Evolutionary conservation across 768 basidiomycete species (phyloP), one percentile per base, ranked within the genome.

Genomic region (Clathrus columnatus): DNA sequence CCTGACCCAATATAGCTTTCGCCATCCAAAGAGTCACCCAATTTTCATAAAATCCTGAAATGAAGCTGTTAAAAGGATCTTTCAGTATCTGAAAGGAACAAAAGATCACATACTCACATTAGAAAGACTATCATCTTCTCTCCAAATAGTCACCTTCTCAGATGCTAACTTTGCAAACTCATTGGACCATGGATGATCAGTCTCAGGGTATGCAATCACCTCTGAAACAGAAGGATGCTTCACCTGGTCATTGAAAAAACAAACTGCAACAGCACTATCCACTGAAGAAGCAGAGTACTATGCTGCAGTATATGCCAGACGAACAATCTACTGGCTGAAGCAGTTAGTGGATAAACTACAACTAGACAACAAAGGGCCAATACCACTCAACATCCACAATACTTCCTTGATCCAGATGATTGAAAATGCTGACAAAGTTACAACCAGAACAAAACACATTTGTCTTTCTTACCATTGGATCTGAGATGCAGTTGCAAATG

Each of bases 361-460:
- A 14, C 30, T 21, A 2, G 30, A 30, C n/a, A 2, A 4, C 36
- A 30, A 21, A 11, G 10, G 10, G 20, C 51, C 51, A 21, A 50
- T 30, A 8, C 8, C 2, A 29, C 21, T 50, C 4, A 17, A 27
- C 18, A 20, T 20, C 7, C 21, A 50, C 29, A 50, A 30, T 17
- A 24, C 24, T 27, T 23, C 24, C 7, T 50, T 60, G 1, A 62
- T 69, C 10, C 55, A 59, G n/a, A 60, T 68, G 6, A 54, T 66
- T 1, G 60, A 63, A 18, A 50, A 30, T 11, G 65, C 70, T 44
- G 57, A 61, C 1, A 48, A 54, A 3, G 63, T 63, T 43, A 68
- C 69, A 18, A 51, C 65, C 7, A 51, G 67, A 2, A 68, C 69
- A 1, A 74, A 73, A 51, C 73, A 74, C 62, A 73, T 74, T 51